Evolutionary conservation across 2,329 filamentous ascomycete species (phyloP), one percentile per base, ranked within the genome.

Genomic region (Pseudogymnoascus destructans): DNA sequence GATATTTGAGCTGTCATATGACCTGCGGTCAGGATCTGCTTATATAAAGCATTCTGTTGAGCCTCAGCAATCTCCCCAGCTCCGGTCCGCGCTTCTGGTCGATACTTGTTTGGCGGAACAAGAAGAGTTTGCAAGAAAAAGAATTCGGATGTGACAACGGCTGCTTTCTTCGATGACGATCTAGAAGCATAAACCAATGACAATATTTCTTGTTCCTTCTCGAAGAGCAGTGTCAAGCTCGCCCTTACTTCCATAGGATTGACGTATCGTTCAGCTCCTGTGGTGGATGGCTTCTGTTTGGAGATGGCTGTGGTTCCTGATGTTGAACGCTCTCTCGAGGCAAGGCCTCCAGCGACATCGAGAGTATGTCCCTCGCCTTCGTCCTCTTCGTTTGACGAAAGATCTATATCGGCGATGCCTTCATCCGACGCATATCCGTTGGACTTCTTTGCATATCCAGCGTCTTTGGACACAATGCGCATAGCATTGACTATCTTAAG

Each of bases 121-220:
- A 97, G 76, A 57, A 98, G 75, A 33, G 84, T 85, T 59, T 87
- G 84, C 59, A 97, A 77, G 73, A 98, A 98, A 73, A 98, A 97
- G 84, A 97, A 95, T 64, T 95, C 87, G 1, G 89, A 81, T 2
- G 76, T 82, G n/a, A 89, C 75, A 15, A 74, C 74, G 5, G 73
- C 72, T 35, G 76, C 73, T 59, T 78, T 80, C 68, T 81, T 84
- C 3, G 78, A 75, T n/a, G 70, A 60, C 21, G 66, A 68, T 59
- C 86, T 84, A 15, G 88, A 86, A 68, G 84, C 86, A 73, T 96
- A 98, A 3, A 98, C 75, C n/a, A 96, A 76, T 13, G 83, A 78
- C 42, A 98, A 71, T 30, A 98, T 78, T 42, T 95, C 89, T 62
- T 86, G 81, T 68, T 98, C 93, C 61, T 89, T 87, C 63, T 89